Evolutionary conservation across 768 basidiomycete species (phyloP), one percentile per base, ranked within the genome.

Genomic region (Suillus spraguei): DNA sequence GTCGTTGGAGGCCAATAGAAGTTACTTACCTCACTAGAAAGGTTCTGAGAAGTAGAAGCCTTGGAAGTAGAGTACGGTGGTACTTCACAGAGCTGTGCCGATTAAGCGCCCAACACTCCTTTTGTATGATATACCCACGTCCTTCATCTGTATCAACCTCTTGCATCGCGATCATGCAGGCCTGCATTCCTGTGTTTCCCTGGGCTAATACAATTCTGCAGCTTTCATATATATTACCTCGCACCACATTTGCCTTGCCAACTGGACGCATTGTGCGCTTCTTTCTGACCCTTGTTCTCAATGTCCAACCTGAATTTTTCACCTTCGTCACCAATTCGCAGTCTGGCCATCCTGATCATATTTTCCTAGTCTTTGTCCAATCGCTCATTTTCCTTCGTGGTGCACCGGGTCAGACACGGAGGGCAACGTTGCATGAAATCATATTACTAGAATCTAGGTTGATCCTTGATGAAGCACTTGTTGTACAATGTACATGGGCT

Each of bases 321-420:
- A 11, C 2, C 22, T 47, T 46, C 11, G n/a, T 46, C 4, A 2
- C n/a, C 44, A n/a, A 46, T n/a, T n/a, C 10, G 44, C 20, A n/a
- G 20, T 44, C 20, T 44, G 20, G 42, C 2, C 7, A 8, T 8
- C 17, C 7, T 17, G 6, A 3, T 17, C 16, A 41, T 10, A 17
- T 17, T 8, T 41, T 41, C 6, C 41, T 41, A 17, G 41, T 41
- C 17, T 41, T 17, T 0, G 3, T 44, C 17, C 42, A n/a, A n/a
- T 10, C 42, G 10, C 9, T 44, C 42, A n/a, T 44, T 41, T 44
- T 9, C 33, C 95, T 88, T 60, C n/a, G n/a, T n/a, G n/a, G n/a
- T n/a, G n/a, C n/a, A n/a, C n/a, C n/a, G n/a, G n/a, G n/a, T n/a
- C n/a, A n/a, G n/a, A n/a, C n/a, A n/a, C n/a, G n/a, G n/a, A n/a